Evolutionary conservation across 352 stramenopile genomes (phyloP).

Genomic region (Phytophthora cryptogea): DNA sequence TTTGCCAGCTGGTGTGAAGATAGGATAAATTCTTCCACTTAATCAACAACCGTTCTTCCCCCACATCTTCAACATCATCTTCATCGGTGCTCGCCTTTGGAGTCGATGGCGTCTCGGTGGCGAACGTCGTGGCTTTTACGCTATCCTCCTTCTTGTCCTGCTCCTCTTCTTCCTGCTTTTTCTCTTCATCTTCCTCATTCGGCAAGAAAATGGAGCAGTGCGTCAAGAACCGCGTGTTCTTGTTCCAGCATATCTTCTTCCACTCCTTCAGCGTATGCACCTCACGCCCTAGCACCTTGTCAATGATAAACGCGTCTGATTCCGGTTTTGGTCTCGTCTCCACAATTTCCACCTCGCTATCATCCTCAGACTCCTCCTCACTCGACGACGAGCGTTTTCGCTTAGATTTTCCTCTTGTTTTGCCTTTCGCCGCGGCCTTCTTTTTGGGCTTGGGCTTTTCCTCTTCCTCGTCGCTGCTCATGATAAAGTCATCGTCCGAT

Average conservation of each 20-base stretch:
- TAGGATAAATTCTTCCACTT: constrained; percentile 92
- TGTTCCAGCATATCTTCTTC: constrained; percentile 72
- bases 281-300: constrained; percentile 82
- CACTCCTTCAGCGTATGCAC: constrained; percentile 82
- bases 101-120: neutral
- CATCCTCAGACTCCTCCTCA: constrained; percentile 31
- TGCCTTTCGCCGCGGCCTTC: constrained; percentile 25
- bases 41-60: constrained; percentile 86
- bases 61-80: constrained; percentile 40
- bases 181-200: constrained; percentile 46
- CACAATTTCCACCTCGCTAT: constrained; percentile 30
- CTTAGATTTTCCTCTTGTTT: constrained; percentile 32
- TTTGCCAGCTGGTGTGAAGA: constrained; percentile 92
- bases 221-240: constrained; percentile 76
- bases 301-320: constrained; percentile 68
- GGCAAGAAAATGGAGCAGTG: constrained; percentile 85
- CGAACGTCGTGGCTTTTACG: neutral
- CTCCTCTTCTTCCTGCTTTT: constrained; percentile 16
- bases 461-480: constrained; percentile 43
- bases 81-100: constrained; percentile 21
- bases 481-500: constrained; percentile 40
- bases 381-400: constrained; percentile 31
- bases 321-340: constrained; percentile 53
- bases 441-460: constrained; percentile 41
- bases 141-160: constrained; percentile 12